A percentile compares a stretch with the other conserved stretches of the same genome.
phyloP scores from a whole-genome alignment of 345 rosid species.

The Turritis glabra region DNA sequence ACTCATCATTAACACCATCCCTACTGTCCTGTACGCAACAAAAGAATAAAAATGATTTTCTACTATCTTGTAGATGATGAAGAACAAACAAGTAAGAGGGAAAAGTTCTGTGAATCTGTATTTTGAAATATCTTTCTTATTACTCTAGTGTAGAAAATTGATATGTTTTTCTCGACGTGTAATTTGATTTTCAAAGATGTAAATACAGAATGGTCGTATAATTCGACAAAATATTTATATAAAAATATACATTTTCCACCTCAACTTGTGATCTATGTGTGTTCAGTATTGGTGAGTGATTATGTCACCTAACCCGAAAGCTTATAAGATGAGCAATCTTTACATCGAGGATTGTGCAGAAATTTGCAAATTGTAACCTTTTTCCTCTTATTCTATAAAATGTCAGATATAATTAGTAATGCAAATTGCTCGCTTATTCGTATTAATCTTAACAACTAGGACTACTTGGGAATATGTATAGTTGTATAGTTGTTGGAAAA shows the following conservation, averaged over 20 bases:
- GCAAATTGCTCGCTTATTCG: conserved; percentile 30
- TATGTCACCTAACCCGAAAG: conserved; percentile 26
- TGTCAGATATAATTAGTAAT: conserved; percentile 18
- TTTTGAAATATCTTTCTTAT: neutral
- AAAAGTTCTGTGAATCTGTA: neutral
- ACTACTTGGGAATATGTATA: conserved; percentile 32
- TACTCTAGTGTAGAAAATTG: neutral
- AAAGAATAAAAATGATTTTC: neutral
- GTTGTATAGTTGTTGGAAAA: conserved; percentile 38
- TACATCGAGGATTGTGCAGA: conserved; percentile 21
- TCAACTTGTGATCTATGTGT: conserved; percentile 26
- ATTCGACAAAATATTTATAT: neutral
- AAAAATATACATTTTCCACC: neutral
- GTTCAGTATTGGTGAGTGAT: conserved; percentile 20
- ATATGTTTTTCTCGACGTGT: too few relatives aligned
- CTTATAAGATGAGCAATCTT: conserved; percentile 26
- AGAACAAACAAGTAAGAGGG: neutral
- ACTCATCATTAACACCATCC: neutral
- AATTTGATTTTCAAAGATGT: neutral
- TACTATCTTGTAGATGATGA: neutral
- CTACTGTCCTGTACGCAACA: neutral
- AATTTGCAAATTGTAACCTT: conserved; percentile 21
- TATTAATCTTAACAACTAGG: conserved; percentile 36
- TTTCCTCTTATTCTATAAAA: neutral
- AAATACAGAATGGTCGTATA: neutral